These are phyloP conservation scores for Fusarium sp. DNA, from an alignment of 2,329 filamentous ascomycete genomes.

Conservation along the genomic window DNA sequence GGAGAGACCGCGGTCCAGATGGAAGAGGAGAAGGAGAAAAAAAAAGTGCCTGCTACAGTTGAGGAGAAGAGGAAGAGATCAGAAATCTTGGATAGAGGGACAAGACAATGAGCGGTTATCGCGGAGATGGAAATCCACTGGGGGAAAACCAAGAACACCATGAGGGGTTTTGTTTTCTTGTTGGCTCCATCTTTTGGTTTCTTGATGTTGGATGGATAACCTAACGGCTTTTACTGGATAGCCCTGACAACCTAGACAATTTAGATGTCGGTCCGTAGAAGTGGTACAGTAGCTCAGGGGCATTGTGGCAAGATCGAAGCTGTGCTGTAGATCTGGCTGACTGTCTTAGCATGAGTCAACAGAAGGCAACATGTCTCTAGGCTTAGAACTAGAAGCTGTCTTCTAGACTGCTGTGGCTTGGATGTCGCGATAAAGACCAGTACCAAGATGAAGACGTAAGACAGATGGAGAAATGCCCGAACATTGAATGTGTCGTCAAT, in stretches of 20 bases:
- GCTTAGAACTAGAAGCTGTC: background rate
- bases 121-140: slow-evolving; percentile 19
- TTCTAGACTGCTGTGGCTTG: background rate
- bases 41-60: background rate
- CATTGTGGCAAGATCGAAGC: slow-evolving; percentile 24
- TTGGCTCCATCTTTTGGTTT: background rate
- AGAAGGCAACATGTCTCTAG: background rate
- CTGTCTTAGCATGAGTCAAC: slow-evolving; percentile 23
- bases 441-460: background rate
- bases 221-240: background rate
- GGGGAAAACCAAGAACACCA: background rate
- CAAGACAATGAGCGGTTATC: slow-evolving; percentile 32
- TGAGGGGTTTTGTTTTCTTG: slow-evolving; percentile 28
- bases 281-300: slow-evolving; percentile 19
- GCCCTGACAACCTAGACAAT: background rate
- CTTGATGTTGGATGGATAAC: background rate
- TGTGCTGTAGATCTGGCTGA: background rate
- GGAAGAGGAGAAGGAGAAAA: slow-evolving; percentile 17
- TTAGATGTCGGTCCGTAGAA: slow-evolving; percentile 1
- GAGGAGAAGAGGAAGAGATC: slow-evolving; percentile 17
- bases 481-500: slow-evolving; percentile 32
- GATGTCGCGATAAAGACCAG: background rate
- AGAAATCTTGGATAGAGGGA: slow-evolving; percentile 15
- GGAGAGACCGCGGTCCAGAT: slow-evolving; percentile 26
- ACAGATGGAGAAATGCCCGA: slow-evolving; percentile 22